phyloP scores from a whole-genome alignment of 2,329 filamentous ascomycete genomes.

The Annulohypoxylon truncatum region DNA sequence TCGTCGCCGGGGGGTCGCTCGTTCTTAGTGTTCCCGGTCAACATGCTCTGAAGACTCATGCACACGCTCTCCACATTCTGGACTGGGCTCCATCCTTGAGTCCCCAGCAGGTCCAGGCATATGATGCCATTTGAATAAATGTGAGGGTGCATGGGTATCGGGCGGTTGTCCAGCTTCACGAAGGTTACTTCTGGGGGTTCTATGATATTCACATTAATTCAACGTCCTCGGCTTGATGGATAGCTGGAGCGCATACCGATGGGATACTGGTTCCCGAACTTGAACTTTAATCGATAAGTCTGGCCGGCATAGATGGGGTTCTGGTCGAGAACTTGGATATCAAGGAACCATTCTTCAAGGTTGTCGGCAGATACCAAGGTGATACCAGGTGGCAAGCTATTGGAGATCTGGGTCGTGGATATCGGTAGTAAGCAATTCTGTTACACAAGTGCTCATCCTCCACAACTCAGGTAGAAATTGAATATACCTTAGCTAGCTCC shows the following conservation, averaged over 20 bases:
- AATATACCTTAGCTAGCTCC: conserved; percentile 66
- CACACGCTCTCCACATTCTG: conserved; percentile 97
- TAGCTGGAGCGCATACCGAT: conserved; percentile 72
- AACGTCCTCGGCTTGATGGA: background rate
- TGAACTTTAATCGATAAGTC: conserved; percentile 87
- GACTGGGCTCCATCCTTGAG: conserved; percentile 93
- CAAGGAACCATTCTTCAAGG: conserved; percentile 90
- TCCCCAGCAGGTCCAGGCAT: conserved; percentile 90
- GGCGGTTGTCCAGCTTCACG: conserved; percentile 70
- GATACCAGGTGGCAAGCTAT: conserved; percentile 75
- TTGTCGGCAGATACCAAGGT: conserved; percentile 82
- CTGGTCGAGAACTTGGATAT: conserved; percentile 88
- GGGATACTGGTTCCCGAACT: conserved; percentile 85
- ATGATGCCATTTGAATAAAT: conserved; percentile 99
- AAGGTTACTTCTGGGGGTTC: conserved; percentile 97
- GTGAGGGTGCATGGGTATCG: conserved; percentile 94
- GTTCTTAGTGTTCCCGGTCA: conserved; percentile 92
- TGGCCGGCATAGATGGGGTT: conserved; percentile 89
- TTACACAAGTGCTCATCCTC: background rate
- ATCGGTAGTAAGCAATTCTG: conserved; percentile 12
- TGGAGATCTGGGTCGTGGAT: conserved; percentile 60
- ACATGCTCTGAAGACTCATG: conserved; percentile 98
- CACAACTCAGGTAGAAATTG: background rate
- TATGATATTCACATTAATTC: conserved; percentile 52
- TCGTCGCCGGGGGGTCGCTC: conserved; percentile 91